Evolutionary conservation across 1,284 basidiomycete species (phyloP).

Genomic region (Ceratorhiza oryzae-sativae): DNA sequence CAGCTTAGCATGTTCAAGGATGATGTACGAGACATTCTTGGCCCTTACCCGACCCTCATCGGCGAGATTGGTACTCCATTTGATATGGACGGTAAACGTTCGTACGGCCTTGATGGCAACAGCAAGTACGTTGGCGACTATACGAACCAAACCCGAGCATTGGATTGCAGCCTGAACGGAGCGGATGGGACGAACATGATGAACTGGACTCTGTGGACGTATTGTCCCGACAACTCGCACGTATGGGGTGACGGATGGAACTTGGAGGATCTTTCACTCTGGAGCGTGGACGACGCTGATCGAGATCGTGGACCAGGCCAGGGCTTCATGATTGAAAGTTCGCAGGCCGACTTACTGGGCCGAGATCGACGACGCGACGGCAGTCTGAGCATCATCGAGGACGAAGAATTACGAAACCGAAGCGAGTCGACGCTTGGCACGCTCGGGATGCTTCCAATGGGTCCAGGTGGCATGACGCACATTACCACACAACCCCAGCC

Average conservation of each 20-base stretch:
- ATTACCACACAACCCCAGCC: neutral
- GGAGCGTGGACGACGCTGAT: constrained; percentile 79
- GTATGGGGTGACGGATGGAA: constrained; percentile 97
- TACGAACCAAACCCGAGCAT: constrained; percentile 78
- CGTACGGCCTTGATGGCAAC: constrained; percentile 83
- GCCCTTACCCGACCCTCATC: constrained; percentile 87
- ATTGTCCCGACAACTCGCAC: constrained; percentile 80
- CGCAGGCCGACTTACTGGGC: constrained; percentile 45
- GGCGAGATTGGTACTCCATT: constrained; percentile 96
- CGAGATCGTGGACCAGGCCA: constrained; percentile 44
- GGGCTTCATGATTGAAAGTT: constrained; percentile 42
- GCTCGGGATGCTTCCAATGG: constrained; percentile 1
- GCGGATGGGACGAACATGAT: constrained; percentile 84
- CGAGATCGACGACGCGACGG: constrained; percentile 48
- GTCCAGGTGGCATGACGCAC: constrained; percentile 55
- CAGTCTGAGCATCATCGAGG: constrained; percentile 39
- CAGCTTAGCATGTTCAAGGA: constrained; percentile 83
- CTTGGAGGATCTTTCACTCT: constrained; percentile 92
- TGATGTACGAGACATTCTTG: constrained; percentile 68
- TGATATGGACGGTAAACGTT: constrained; percentile 84
- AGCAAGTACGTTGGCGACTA: constrained; percentile 81
- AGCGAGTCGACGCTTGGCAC: constrained; percentile 28
- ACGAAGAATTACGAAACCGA: constrained; percentile 22
- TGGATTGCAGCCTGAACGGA: constrained; percentile 92
- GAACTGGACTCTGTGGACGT: constrained; percentile 92